A percentile compares a stretch with the other conserved stretches of the same genome.
phyloP scores from a whole-genome alignment of 345 rosid species.

The Salix caprea region DNA sequence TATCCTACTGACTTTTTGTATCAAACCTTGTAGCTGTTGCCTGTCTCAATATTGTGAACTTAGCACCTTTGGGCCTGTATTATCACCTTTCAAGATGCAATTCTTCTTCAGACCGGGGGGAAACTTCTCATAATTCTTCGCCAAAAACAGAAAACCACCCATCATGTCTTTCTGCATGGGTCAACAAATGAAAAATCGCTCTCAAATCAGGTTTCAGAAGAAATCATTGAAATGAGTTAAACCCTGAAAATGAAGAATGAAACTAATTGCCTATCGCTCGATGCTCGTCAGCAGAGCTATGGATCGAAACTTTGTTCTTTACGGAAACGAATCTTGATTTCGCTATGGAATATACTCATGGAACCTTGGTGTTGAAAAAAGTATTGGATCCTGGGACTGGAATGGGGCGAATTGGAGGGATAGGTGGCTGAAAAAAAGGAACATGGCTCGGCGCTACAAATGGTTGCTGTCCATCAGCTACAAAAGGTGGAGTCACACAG shows the following conservation, averaged over 20 bases:
- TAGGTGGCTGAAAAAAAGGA: slow-evolving; percentile 44
- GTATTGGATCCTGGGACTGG: slow-evolving; percentile 41
- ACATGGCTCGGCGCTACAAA: slow-evolving; percentile 33
- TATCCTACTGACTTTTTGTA: background rate
- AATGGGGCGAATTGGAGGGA: slow-evolving; percentile 28
- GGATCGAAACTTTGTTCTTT: slow-evolving; percentile 22
- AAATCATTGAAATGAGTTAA: background rate
- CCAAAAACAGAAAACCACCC: background rate
- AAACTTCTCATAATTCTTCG: background rate
- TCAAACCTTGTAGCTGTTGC: background rate
- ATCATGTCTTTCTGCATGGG: background rate
- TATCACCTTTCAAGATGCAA: background rate
- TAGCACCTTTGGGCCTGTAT: background rate
- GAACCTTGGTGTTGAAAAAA: slow-evolving; percentile 38
- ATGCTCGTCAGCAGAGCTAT: slow-evolving; percentile 1
- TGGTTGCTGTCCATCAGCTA: slow-evolving; percentile 41
- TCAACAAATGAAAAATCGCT: background rate
- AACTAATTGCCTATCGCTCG: background rate
- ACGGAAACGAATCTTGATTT: slow-evolving; percentile 11
- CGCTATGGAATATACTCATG: slow-evolving; percentile 17
- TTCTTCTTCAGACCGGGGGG: background rate
- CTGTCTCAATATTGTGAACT: background rate
- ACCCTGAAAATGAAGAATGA: background rate
- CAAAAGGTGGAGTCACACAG: slow-evolving; percentile 40
- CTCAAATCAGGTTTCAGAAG: background rate